A percentile compares a stretch with the other conserved stretches of the same genome.
Conservation (phyloP, 2,329 filamentous ascomycete species). For the Magnaporthiopsis rhizophila region DNA sequence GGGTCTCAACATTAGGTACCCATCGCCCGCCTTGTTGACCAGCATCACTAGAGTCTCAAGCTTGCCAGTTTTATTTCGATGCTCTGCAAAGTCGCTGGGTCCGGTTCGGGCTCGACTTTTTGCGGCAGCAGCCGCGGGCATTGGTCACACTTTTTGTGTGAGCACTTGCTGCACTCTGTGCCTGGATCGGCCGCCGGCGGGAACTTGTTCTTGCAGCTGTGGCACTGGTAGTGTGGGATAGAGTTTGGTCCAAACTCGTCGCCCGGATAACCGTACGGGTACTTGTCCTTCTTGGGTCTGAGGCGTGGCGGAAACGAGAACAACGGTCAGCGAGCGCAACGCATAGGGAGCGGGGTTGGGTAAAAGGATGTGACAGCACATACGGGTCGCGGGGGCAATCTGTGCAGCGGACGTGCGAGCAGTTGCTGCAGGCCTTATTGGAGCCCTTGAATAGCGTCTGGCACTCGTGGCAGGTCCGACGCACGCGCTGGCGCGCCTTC, state of each 20-base stretch:
- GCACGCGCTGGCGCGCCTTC: slow-evolving; percentile 63
- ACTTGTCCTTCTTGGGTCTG: slow-evolving; percentile 60
- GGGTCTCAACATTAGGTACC: no score
- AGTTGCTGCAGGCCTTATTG: slow-evolving; percentile 57
- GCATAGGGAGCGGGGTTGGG: not conserved
- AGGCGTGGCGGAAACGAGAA: not conserved
- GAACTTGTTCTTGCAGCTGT: slow-evolving; percentile 54
- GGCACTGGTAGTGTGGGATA: slow-evolving; percentile 50
- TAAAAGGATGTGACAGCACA: slow-evolving; percentile 27
- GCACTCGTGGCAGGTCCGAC: slow-evolving; percentile 72
- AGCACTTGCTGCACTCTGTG: slow-evolving; percentile 50
- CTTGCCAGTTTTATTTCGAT: slow-evolving; percentile 36
- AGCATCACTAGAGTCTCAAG: not conserved
- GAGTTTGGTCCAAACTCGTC: slow-evolving; percentile 49
- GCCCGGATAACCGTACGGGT: slow-evolving; percentile 62
- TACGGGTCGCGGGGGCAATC: slow-evolving; percentile 76
- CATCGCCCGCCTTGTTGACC: not conserved
- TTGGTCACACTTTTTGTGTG: slow-evolving; percentile 48
- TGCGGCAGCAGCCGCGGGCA: slow-evolving; percentile 52
- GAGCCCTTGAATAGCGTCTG: slow-evolving; percentile 49
- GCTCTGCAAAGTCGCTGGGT: slow-evolving; percentile 50
- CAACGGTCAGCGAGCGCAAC: not conserved
- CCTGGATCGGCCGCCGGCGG: slow-evolving; percentile 40
- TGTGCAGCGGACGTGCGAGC: slow-evolving; percentile 67
- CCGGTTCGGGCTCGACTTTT: slow-evolving; percentile 52